phyloP scores from a whole-genome alignment of 805 yeast genomes.

The Vanderwaltozyma tropicalis region DNA sequence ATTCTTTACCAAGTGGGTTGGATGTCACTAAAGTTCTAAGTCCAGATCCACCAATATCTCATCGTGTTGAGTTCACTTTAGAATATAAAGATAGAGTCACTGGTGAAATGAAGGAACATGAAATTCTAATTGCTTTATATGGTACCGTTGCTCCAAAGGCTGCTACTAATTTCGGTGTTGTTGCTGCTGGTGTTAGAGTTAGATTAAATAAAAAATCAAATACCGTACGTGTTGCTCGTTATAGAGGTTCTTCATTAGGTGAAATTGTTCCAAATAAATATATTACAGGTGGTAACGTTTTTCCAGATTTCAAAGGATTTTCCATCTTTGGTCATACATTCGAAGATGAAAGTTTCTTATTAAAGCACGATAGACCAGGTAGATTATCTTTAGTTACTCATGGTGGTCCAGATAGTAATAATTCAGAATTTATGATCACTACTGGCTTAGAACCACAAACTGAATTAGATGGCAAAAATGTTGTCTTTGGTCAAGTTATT shows the following conservation, averaged over 20 bases:
- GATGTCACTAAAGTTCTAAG: constrained; percentile 13
- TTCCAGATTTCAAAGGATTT: constrained; percentile 65
- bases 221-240: constrained; percentile 25
- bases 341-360: constrained; percentile 64
- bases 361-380: constrained; percentile 61
- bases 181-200: constrained; percentile 37
- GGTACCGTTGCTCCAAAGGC: constrained; percentile 59
- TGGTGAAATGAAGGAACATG: constrained; percentile 8
- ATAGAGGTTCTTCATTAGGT: constrained; percentile 57
- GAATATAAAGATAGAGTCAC: constrained; percentile 15
- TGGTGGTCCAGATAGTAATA: constrained; percentile 50
- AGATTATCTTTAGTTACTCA: constrained; percentile 66
- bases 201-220: constrained; percentile 10
- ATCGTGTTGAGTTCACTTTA: constrained; percentile 17
- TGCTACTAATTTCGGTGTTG: constrained; percentile 44
- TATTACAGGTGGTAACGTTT: constrained; percentile 86
- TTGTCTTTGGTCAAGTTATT: constrained; percentile 68
- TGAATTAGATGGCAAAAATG: constrained; percentile 54
- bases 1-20: neutral
- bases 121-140: constrained; percentile 51
- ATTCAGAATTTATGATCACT: constrained; percentile 63
- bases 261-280: constrained; percentile 62
- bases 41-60: constrained; percentile 29
- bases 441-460: constrained; percentile 35
- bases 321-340: constrained; percentile 69